Evolutionary conservation across 1,139 yeast species (phyloP).

Genomic region (Torulaspora globosa): DNA sequence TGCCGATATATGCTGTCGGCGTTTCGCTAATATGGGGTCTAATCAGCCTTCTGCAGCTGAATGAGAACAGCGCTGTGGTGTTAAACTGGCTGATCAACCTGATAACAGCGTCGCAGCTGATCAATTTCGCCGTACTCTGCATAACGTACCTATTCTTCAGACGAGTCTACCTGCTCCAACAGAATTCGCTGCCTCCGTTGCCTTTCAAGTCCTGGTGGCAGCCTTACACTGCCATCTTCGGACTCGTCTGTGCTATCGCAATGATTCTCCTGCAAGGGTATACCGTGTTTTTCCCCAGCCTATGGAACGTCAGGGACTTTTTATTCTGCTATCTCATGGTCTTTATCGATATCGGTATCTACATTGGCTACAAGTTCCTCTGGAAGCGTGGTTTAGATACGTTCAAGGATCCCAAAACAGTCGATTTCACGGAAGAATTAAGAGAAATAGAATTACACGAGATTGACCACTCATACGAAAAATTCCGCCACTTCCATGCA

Average conservation of each 20-base stretch:
- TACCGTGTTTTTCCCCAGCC: slow-evolving; percentile 58
- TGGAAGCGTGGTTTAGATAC: slow-evolving; percentile 43
- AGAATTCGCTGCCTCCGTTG: slow-evolving; percentile 49
- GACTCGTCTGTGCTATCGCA: slow-evolving; percentile 42
- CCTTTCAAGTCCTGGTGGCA: slow-evolving; percentile 56
- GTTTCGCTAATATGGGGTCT: slow-evolving; percentile 46
- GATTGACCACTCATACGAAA: slow-evolving; percentile 23
- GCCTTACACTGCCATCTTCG: slow-evolving; percentile 54
- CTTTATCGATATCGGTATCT: slow-evolving; percentile 57
- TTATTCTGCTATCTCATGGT: slow-evolving; percentile 66
- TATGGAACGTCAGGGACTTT: slow-evolving; percentile 59
- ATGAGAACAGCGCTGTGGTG: slow-evolving; percentile 58
- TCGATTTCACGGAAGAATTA: slow-evolving; percentile 53
- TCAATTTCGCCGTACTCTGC: slow-evolving; percentile 64
- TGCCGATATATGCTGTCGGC: slow-evolving; percentile 44
- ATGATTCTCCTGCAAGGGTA: slow-evolving; percentile 69
- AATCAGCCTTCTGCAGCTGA: slow-evolving; percentile 51
- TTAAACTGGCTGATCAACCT: slow-evolving; percentile 71
- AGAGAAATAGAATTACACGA: slow-evolving; percentile 59
- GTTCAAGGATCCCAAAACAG: slow-evolving; percentile 47
- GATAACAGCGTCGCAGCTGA: slow-evolving; percentile 74
- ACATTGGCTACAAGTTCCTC: slow-evolving; percentile 53
- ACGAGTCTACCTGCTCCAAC: slow-evolving; percentile 58
- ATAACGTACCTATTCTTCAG: slow-evolving; percentile 62
- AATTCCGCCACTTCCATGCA: slow-evolving; percentile 20